A percentile compares a stretch with the other conserved stretches of the same genome.
Conservation (phyloP, 257 asterid species). For the Voacanga thouarsii region DNA sequence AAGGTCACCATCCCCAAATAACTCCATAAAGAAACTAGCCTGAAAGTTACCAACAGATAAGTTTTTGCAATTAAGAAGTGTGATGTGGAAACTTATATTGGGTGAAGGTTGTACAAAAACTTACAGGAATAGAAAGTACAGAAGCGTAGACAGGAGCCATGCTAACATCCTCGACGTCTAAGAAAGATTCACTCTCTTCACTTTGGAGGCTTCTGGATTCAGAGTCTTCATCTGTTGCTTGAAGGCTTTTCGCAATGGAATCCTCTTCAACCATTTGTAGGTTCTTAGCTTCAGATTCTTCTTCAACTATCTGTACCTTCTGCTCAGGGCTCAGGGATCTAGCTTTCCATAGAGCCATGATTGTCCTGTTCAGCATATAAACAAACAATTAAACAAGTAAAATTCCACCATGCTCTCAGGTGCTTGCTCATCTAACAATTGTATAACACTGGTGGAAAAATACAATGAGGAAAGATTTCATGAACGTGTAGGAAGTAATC, state of each 20-base stretch:
- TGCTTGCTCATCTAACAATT: no score
- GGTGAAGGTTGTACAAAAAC: slow-evolving; percentile 26
- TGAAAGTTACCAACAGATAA: slow-evolving; percentile 27
- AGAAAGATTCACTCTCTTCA: slow-evolving; percentile 69
- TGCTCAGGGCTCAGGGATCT: slow-evolving; percentile 93
- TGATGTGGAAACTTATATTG: neutral
- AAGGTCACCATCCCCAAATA: slow-evolving; percentile 76
- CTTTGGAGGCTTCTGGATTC: slow-evolving; percentile 55
- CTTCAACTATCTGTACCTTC: slow-evolving; percentile 82
- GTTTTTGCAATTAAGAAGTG: neutral
- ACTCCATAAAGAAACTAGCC: slow-evolving; percentile 88
- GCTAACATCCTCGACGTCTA: slow-evolving; percentile 67
- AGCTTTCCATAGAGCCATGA: slow-evolving; percentile 94
- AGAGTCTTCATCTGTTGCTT: slow-evolving; percentile 58
- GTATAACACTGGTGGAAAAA: no score
- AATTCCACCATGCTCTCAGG: neutral
- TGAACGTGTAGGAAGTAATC: no score
- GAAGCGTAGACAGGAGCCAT: slow-evolving; percentile 75
- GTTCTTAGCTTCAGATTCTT: slow-evolving; percentile 59
- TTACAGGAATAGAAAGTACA: slow-evolving; percentile 76
- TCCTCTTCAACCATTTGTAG: slow-evolving; percentile 71
- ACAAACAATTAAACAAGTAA: neutral
- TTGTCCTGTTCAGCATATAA: slow-evolving; percentile 52
- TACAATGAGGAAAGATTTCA: no score
- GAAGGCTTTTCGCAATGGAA: slow-evolving; percentile 43